phyloP scores from a whole-genome alignment of 1,139 yeast species.

The Pichia terricola region DNA sequence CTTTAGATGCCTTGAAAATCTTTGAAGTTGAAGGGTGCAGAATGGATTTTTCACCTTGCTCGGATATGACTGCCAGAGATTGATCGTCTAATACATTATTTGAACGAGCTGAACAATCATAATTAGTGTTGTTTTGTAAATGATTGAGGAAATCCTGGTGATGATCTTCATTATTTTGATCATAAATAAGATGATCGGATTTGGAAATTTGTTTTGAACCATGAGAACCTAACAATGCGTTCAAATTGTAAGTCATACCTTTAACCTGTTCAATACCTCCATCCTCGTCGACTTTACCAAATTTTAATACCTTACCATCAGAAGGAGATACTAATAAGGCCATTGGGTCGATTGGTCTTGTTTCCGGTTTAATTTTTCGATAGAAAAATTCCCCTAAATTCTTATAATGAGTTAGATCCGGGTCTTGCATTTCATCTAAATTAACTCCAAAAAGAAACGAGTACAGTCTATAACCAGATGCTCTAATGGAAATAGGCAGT shows the following conservation, averaged over 20 bases:
- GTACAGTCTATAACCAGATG: slow-evolving; percentile 72
- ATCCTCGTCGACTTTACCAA: slow-evolving; percentile 64
- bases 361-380: slow-evolving; percentile 69
- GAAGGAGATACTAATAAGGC: slow-evolving; percentile 78
- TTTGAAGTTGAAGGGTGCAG: slow-evolving; percentile 24
- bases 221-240: slow-evolving; percentile 70
- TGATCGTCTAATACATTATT: background rate
- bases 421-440: slow-evolving; percentile 79
- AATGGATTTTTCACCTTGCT: slow-evolving; percentile 53
- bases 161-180: background rate
- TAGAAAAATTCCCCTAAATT: slow-evolving; percentile 90
- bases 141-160: background rate
- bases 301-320: slow-evolving; percentile 82
- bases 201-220: slow-evolving; percentile 37
- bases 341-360: slow-evolving; percentile 60
- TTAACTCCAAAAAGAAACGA: slow-evolving; percentile 80
- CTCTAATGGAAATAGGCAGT: slow-evolving; percentile 82
- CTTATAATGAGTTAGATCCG: slow-evolving; percentile 60
- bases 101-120: slow-evolving; percentile 9
- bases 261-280: slow-evolving; percentile 95
- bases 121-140: slow-evolving; percentile 13
- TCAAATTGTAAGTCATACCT: slow-evolving; percentile 88
- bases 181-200: slow-evolving; percentile 2
- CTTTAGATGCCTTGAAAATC: slow-evolving; percentile 25
- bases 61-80: slow-evolving; percentile 31